Conservation (phyloP, 192 early-diverging fungal genomes). For the Ambispora gerdemannii region DNA sequence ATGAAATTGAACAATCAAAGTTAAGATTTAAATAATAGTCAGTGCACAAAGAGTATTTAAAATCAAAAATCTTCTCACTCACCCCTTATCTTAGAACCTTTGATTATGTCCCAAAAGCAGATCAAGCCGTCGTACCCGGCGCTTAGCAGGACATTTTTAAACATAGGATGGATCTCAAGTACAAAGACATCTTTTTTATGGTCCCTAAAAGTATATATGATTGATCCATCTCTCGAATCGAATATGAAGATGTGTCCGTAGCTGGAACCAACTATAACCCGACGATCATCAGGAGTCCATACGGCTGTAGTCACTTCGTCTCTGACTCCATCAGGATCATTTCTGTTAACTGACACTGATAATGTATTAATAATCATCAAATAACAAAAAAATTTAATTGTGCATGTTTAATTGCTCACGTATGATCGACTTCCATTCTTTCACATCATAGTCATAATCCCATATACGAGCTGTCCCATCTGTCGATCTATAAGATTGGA, state of each 20-base stretch:
- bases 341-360: no score
- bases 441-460: not conserved
- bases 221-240: constrained; percentile 60
- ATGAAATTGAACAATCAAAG: no score
- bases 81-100: constrained; percentile 51
- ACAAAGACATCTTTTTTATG: constrained; percentile 61
- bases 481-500: not conserved
- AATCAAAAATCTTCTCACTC: no score
- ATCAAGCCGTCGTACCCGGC: constrained; percentile 80
- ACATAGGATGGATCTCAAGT: constrained; percentile 68
- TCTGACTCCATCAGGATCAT: not conserved
- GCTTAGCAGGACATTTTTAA: constrained; percentile 64
- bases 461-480: not conserved
- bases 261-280: not conserved
- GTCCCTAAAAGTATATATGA: constrained; percentile 49
- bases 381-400: no score
- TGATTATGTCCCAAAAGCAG: constrained; percentile 74
- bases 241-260: constrained; percentile 35
- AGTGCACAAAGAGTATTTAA: no score
- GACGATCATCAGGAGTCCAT: not conserved
- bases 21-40: no score
- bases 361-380: no score
- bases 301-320: not conserved
- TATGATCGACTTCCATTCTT: not conserved
- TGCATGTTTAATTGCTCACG: not conserved